These are phyloP conservation scores for Phyllosticta citrichinensis DNA, from an alignment of 2,329 filamentous ascomycete genomes.

Conservation along the genomic window DNA sequence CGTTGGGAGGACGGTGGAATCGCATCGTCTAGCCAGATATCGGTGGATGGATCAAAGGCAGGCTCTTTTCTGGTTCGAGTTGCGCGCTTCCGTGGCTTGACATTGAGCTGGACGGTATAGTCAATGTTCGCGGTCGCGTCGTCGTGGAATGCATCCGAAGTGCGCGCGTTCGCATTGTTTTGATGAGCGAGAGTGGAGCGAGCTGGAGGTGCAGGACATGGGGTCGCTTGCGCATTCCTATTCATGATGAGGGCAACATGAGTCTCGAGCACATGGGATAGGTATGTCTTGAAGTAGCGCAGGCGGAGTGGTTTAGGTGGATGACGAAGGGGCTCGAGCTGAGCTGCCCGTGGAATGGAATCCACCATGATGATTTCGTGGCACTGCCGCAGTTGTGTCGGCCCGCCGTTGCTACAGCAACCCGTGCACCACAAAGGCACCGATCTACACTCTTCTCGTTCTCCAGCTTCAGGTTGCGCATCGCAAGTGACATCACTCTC, in stretches of 20 bases:
- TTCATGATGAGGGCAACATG: slow-evolving; percentile 18
- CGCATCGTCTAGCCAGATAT: slow-evolving; percentile 29
- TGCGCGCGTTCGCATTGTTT: not conserved
- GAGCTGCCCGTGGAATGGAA: not conserved
- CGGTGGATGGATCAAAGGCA: slow-evolving; percentile 22
- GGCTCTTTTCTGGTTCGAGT: slow-evolving; percentile 16
- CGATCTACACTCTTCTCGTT: not conserved
- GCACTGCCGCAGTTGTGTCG: not conserved
- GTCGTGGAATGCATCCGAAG: slow-evolving; percentile 11
- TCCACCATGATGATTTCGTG: not conserved
- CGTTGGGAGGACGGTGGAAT: slow-evolving; percentile 20
- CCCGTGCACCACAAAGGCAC: not conserved
- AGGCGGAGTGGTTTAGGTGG: not conserved
- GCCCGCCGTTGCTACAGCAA: slow-evolving; percentile 1
- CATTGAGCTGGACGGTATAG: slow-evolving; percentile 28
- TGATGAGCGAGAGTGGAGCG: not conserved
- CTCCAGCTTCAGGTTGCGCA: not conserved
- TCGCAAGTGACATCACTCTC: not conserved
- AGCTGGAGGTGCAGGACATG: slow-evolving; percentile 24
- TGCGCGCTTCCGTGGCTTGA: slow-evolving; percentile 24
- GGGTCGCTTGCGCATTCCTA: slow-evolving; percentile 25
- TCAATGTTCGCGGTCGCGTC: slow-evolving; percentile 27
- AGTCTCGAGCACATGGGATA: not conserved
- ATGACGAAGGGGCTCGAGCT: not conserved
- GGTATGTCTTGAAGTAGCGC: not conserved